Evolutionary conservation across 2,329 filamentous ascomycete genomes (phyloP).

Genomic region (Fusarium proliferatum): DNA sequence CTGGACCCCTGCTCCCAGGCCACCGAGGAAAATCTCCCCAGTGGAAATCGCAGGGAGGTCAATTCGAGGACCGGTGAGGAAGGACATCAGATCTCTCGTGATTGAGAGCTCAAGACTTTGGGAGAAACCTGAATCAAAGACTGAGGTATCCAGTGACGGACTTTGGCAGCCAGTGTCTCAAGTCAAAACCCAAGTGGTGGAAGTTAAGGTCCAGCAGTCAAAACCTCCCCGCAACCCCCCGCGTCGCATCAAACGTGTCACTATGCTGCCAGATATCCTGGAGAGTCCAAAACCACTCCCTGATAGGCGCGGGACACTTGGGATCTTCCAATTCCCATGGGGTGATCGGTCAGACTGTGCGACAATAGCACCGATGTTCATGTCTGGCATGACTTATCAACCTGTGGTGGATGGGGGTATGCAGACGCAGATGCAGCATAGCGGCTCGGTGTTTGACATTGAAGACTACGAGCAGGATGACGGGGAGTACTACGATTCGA

Average conservation of each 20-base stretch:
- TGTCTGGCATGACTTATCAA: conserved; percentile 63
- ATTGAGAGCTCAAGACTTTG: conserved; percentile 41
- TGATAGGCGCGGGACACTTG: conserved; percentile 68
- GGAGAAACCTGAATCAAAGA: conserved; percentile 24
- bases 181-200: conserved; percentile 24
- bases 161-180: conserved; percentile 37
- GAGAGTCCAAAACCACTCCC: conserved; percentile 70
- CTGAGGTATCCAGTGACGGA: conserved; percentile 8
- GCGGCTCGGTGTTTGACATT: conserved; percentile 61
- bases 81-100: conserved; percentile 25
- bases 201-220: conserved; percentile 50
- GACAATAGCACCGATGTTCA: conserved; percentile 58
- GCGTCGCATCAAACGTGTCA: conserved; percentile 66
- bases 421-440: conserved; percentile 49
- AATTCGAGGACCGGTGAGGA: conserved; percentile 16
- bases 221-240: conserved; percentile 65
- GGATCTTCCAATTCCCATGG: conserved; percentile 75
- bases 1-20: conserved; percentile 37
- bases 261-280: conserved; percentile 70
- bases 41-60: conserved; percentile 11
- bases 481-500: conserved; percentile 47
- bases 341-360: conserved; percentile 71
- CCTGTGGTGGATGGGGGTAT: conserved; percentile 16
- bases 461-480: conserved; percentile 69
- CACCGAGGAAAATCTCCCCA: conserved; percentile 16